Percentiles rank a stretch among this genome's conserved stretches.
These are phyloP conservation scores for Trypanosoma melophagium DNA, from an alignment of 208 protist genomes.

Conservation along the genomic window DNA sequence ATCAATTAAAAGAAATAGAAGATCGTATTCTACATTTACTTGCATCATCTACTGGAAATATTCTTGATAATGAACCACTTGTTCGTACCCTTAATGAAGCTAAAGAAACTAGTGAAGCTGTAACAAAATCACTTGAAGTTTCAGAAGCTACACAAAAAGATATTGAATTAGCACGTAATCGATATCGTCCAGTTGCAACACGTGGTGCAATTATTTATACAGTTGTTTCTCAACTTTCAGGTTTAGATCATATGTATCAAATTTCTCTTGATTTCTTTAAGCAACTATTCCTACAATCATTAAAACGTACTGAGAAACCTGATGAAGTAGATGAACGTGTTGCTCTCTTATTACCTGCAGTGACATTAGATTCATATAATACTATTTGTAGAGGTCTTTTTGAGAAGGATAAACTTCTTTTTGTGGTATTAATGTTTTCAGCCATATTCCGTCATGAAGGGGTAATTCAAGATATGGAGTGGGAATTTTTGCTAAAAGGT, in stretches of 20 bases:
- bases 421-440: conserved; percentile 93
- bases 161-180: conserved; percentile 91
- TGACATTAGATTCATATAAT: conserved; percentile 89
- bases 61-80: conserved; percentile 95
- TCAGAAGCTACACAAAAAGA: conserved; percentile 93
- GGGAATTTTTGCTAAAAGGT: conserved; percentile 88
- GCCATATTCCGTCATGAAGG: conserved; percentile 81
- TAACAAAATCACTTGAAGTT: conserved; percentile 88
- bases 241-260: conserved; percentile 95
- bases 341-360: conserved; percentile 75
- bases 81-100: conserved; percentile 93
- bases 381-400: conserved; percentile 95
- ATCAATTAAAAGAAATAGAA: conserved; percentile 93
- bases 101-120: conserved; percentile 91
- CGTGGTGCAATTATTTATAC: conserved; percentile 95
- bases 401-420: conserved; percentile 95
- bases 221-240: conserved; percentile 89
- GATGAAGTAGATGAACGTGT: conserved; percentile 77
- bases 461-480: conserved; percentile 73
- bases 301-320: conserved; percentile 87
- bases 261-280: conserved; percentile 94
- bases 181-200: conserved; percentile 92
- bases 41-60: conserved; percentile 92
- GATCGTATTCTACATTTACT: conserved; percentile 94
- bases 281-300: conserved; percentile 85